Evolutionary conservation across 805 yeast species (phyloP), one percentile per base, ranked within the genome.

Genomic region (Schizosaccharomyces japonicus): DNA sequence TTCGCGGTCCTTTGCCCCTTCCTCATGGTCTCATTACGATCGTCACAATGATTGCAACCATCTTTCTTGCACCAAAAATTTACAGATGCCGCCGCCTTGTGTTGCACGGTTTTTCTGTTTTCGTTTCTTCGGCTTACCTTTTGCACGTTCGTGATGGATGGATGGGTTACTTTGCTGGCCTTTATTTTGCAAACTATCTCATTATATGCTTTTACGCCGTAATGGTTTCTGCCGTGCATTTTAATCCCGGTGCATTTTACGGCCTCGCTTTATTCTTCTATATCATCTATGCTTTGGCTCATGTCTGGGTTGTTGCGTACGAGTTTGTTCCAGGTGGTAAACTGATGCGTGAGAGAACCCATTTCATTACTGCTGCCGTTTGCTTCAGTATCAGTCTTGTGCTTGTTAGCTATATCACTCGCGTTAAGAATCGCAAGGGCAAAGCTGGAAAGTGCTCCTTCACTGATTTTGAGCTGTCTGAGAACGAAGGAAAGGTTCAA

Each of bases 321-420:
- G 96, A 98, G 0, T 90, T 90, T 64, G 98, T 90, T 44, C 98
- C 98, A 8, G 85, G 82, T 51, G 98, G 98, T 6, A 77, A 78
- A 58, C 51, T 80, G 21, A 66, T 90, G 47, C 73, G 98, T 57
- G 98, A 90, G 62, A 72, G 95, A 60, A 78, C 90, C 1, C 94
- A 83, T 60, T 61, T 80, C 44, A 72, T 90, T 2, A 61, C 84
- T 40, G 70, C 70, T 4, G 51, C 64, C 6, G 73, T 90, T 13
- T 73, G 76, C 44, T 52, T 61, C 0, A 57, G 36, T 15, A 17
- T 32, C 19, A 15, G n/a, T 10, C 19, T 17, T 11, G 21, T 7
- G 17, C 19, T 32, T 15, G 7, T 32, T 15, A 21, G 36, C 4
- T 32, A 32, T 10, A 32, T 7, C 13, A 32, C n/a, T 7, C 36